Evolutionary conservation across 2,329 filamentous ascomycete genomes (phyloP), one percentile per base, ranked within the genome.

Genomic region (Aspergillus melleus): DNA sequence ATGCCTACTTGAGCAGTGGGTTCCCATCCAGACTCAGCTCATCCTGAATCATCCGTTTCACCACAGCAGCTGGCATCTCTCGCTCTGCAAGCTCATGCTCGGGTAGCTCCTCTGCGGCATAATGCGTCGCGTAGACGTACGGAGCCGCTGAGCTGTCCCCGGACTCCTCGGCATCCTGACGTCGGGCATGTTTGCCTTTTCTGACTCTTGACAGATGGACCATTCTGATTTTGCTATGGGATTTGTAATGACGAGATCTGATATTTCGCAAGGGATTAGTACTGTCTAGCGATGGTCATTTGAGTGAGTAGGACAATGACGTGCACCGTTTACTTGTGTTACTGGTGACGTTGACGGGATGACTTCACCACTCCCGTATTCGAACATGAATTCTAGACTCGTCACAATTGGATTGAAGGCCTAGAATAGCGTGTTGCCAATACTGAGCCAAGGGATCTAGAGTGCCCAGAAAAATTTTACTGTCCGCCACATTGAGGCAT

Each of bases 41-140:
- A 70, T 88, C 85, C 61, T 81, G 83, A 60, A 88, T 78, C 72
- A 91, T 80, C 64, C 89, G 86, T 66, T 88, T 86, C 1, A 88
- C 88, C 0, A 85, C 83, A 64, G 89, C 86, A 67, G 86, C 87
- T 42, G 94, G 93, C 93, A 96, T 96, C 77, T 95, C 90, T 20
- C 78, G 71, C 66, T 96, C 91, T 2, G 92, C 91, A 86, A 97
- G 96, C 79, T 91, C 88, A 71, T 90, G 82, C 72, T 84, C 86
- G 44, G 92, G 93, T 26, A 96, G 83, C 69, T 96, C 91, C 71
- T 89, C 81, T 32, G 85, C 84, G n/a, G 93, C 92, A 72, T 91
- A 96, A 64, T 83, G 86, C 61, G 90, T 93, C 71, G 92, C 93
- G 72, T 96, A 97, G 70, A 96, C 90, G 63, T 88, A 89, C 78